A percentile compares a stretch with the other conserved stretches of the same genome.
These are phyloP conservation scores for Lodderomyces parapsilosis DNA, from an alignment of 1,139 yeast species.

Conservation along the genomic window DNA sequence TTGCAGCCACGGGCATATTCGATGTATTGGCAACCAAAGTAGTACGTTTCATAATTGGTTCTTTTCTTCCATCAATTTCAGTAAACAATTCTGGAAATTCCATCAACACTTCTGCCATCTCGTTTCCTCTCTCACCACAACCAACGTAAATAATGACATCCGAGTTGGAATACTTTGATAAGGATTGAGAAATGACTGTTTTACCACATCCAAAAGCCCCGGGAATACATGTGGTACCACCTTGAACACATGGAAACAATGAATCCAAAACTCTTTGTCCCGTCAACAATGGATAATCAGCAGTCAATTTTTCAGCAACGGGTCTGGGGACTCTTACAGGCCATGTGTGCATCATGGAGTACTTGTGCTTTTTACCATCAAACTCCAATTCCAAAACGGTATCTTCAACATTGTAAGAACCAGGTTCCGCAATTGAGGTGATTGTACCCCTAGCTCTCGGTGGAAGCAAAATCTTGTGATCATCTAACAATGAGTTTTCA, in stretches of 20 bases:
- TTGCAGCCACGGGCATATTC: conserved; percentile 99
- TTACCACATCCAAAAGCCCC: conserved; percentile 99
- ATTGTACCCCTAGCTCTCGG: conserved; percentile 99
- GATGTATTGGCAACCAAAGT: conserved; percentile 98
- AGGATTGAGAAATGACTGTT: conserved; percentile 96
- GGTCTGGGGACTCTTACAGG: conserved; percentile 99
- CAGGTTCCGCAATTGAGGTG: conserved; percentile 83
- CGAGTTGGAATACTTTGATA: conserved; percentile 95
- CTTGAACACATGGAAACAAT: conserved; percentile 98
- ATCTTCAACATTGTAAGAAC: conserved; percentile 88
- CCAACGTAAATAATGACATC: conserved; percentile 95
- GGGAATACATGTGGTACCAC: conserved; percentile 99
- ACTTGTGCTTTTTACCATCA: conserved; percentile 77
- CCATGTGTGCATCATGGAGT: conserved; percentile 98
- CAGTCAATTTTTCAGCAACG: conserved; percentile 87
- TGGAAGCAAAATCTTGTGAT: conserved; percentile 91
- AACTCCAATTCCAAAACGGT: conserved; percentile 90
- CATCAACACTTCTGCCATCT: conserved; percentile 99
- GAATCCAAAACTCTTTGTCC: conserved; percentile 99
- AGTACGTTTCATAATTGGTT: conserved; percentile 99
- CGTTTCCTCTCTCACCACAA: conserved; percentile 93
- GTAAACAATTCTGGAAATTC: conserved; percentile 98
- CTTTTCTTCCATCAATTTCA: conserved; percentile 88
- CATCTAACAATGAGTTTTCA: conserved; percentile 88
- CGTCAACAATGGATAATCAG: conserved; percentile 91